Base-by-base conservation (phyloP, 106 monocot species). In the Allium cepa region DNA sequence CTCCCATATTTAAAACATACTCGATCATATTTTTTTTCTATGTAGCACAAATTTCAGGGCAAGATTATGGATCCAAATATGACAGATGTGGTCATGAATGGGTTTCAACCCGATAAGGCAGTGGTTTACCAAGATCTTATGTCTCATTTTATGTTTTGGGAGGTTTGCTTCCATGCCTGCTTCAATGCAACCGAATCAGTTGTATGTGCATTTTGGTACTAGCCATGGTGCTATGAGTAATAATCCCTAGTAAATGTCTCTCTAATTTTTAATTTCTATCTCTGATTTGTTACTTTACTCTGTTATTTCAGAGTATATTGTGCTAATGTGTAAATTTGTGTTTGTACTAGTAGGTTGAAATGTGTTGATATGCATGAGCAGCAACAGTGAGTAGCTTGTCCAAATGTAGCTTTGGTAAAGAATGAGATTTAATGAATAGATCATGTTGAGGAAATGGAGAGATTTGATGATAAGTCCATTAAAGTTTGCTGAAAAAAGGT, bases 141-240 rank as follows among this genome's bases (percentile, higher is more conserved):
- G 48, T 13, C 61, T 70, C 80, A 93, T 79, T 93, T 93, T 78
- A 86, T 83, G 8, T 85, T 93, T 36, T 69, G 79, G 83, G 66
- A 88, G 93, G 93, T 93, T 93, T 76, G 88, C 93, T 13, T 68
- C 88, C 14, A 75, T 86, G 10, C 93, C 88, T 22, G 47, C 88
- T 13, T 89, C 93, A 17, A 93, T 88, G 49, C 93, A 93, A 72
- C 93, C 93, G 6, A 93, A 93, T 56, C 76, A 88, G 13, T 65
- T 93, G 57, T 93, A 70, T 55, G 88, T 93, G 28, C 93, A 93
- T 68, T 93, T 88, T 11, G 88, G 68, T 46, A 93, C 93, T 4
- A 88, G 88, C 8, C 84, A 80, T 53, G 93, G 93, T 16, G 93
- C 93, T 47, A 86, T 82, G 76, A 79, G 83, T 73, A 93, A 93